Evolutionary conservation across 345 rosid genomes (phyloP), one percentile per base, ranked within the genome.

Genomic region (Anastatica hierochuntica): DNA sequence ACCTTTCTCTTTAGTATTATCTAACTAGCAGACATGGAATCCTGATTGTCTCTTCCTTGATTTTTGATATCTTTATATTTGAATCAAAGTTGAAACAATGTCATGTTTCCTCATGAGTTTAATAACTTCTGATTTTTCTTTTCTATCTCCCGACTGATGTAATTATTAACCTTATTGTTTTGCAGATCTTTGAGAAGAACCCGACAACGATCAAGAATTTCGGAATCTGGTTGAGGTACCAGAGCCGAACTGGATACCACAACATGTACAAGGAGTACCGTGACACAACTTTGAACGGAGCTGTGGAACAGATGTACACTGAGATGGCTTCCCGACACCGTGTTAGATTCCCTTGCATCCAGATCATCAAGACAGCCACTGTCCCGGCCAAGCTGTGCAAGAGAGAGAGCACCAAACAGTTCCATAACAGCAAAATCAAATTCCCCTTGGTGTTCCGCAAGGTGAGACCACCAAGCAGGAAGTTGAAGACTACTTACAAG

Each of bases 281-380:
- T 4, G 85, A 82, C 67, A 77, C 81, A 0, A 77, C 85, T 26
- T 64, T 82, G 11, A 79, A 82, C 62, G 89, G 89, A 48, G 81
- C 73, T 6, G 79, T 82, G 1, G 85, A 77, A 16, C 81, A 82
- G 60, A 82, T 82, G 83, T 79, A 82, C 67, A 77, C 57, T 0
- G 90, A 82, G 77, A 79, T 82, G 90, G 86, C 81, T 0, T 82
- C 83, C 1, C 74, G 85, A 11, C 85, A 77, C 62, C 74, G 82
- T 19, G 86, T 77, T n/a, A 75, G 85, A 72, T 72, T 60, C 60
- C 85, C 85, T 2, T 82, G 85, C 66, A 79, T 82, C 18, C 82
- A 83, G 69, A 77, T 83, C 49, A 80, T 83, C 17, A 80, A 80
- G 72, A 83, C 82, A 3, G 82, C 80, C 0, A 83, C 86, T 0